These are phyloP conservation scores for Epicoccum nigrum DNA, from an alignment of 2,329 filamentous ascomycete genomes.

Conservation along the genomic window DNA sequence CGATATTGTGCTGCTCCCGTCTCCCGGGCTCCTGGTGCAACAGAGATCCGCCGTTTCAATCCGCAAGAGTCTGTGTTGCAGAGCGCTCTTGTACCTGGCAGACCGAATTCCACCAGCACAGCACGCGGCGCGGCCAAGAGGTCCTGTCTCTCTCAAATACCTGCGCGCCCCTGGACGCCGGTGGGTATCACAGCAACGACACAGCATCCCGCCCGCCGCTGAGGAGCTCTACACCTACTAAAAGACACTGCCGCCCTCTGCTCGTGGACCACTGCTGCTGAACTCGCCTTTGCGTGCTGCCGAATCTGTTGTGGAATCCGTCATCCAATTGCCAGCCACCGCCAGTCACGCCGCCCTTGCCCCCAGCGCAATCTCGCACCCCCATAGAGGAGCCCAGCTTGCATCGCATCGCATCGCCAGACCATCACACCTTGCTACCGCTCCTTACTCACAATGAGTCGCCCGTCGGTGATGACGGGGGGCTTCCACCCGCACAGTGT, in stretches of 20 bases:
- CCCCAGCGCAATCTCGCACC: slow-evolving; percentile 16
- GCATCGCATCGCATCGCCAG: slow-evolving; percentile 12
- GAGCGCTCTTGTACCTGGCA: slow-evolving; percentile 49
- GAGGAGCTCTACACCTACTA: slow-evolving; percentile 47
- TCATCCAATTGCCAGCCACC: slow-evolving; percentile 35
- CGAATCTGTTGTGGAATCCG: slow-evolving; percentile 45
- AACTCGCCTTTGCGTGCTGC: slow-evolving; percentile 23
- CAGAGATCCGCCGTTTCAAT: slow-evolving; percentile 46
- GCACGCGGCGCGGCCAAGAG: slow-evolving; percentile 44
- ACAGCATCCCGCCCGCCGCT: slow-evolving; percentile 42
- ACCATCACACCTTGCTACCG: slow-evolving; percentile 9
- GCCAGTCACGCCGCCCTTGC: slow-evolving; percentile 31
- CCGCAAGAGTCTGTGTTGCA: slow-evolving; percentile 46
- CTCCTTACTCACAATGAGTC: slow-evolving; percentile 34
- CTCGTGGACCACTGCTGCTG: slow-evolving; percentile 39
- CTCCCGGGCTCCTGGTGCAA: slow-evolving; percentile 45
- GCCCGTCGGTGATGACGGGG: slow-evolving; percentile 37
- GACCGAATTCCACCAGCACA: slow-evolving; percentile 38
- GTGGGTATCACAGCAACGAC: slow-evolving; percentile 48
- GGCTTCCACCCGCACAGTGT: slow-evolving; percentile 29
- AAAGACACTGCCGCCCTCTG: slow-evolving; percentile 41
- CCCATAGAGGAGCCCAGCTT: slow-evolving; percentile 15
- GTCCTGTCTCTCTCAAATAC: slow-evolving; percentile 48
- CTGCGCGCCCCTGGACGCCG: slow-evolving; percentile 44
- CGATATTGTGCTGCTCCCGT: slow-evolving; percentile 37